Percentiles rank a stretch among this genome's conserved stretches.
Conservation (phyloP, 371 early-diverging fungal genomes). For the Thermomucor indicae-seudaticae region DNA sequence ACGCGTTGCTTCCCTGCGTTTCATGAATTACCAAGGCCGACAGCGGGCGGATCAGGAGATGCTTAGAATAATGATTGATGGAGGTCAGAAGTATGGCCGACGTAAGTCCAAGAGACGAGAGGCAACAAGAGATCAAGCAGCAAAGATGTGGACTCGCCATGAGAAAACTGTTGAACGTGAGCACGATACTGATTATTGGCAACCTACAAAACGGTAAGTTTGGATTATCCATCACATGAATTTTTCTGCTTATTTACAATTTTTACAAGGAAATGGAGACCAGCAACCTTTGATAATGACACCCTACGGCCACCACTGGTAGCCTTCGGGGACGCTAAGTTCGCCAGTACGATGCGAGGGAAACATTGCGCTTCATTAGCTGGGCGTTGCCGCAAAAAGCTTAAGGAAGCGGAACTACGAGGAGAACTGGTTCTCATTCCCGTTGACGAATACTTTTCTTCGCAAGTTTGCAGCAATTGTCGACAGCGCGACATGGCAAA, state of each 20-base stretch:
- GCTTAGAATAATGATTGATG: slow-evolving; percentile 7
- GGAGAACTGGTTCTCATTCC: not conserved
- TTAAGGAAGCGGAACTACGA: not conserved
- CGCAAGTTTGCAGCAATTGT: not conserved
- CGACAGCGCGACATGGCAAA: not conserved
- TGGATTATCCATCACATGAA: not conserved
- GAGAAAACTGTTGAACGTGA: too few relatives aligned
- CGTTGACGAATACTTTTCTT: not conserved
- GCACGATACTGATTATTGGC: not conserved
- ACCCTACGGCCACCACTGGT: not conserved
- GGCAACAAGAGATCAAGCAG: not conserved
- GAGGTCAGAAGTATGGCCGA: slow-evolving; percentile 3
- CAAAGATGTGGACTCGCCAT: not conserved
- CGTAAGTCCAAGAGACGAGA: not conserved
- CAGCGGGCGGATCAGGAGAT: slow-evolving; percentile 5
- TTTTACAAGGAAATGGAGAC: not conserved
- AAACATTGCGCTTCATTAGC: not conserved
- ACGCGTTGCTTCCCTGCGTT: not conserved
- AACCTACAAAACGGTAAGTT: not conserved
- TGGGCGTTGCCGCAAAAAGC: not conserved
- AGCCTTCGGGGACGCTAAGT: not conserved
- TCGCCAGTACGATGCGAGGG: not conserved
- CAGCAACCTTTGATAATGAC: not conserved
- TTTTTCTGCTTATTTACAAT: not conserved
- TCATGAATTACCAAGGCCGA: slow-evolving; percentile 8